phyloP scores from a whole-genome alignment of 2,329 filamentous ascomycete species.

The Cryphonectria naterciae region DNA sequence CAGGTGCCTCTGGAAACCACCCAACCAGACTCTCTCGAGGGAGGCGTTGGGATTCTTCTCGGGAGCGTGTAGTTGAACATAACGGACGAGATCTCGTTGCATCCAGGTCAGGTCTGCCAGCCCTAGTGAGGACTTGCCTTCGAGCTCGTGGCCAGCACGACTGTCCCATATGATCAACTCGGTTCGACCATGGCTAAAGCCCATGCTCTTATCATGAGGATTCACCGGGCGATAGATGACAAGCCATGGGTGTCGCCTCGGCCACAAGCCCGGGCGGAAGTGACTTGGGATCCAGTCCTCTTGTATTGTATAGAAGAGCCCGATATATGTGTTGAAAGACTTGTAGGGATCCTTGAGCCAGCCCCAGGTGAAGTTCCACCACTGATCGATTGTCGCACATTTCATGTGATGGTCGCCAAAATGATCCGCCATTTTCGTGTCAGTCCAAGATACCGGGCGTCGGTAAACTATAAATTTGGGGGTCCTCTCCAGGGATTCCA shows the following conservation, averaged over 20 bases:
- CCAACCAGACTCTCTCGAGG: constrained; percentile 52
- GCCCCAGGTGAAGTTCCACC: constrained; percentile 39
- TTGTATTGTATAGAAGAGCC: constrained; percentile 56
- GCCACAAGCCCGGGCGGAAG: constrained; percentile 30
- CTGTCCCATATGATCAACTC: constrained; percentile 63
- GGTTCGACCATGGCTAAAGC: constrained; percentile 31
- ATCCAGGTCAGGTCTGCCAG: constrained; percentile 47
- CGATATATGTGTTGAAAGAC: constrained; percentile 44
- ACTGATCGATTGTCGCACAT: constrained; percentile 41
- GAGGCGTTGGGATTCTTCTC: constrained; percentile 39
- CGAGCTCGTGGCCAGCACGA: constrained; percentile 36
- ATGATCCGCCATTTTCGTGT: constrained; percentile 45
- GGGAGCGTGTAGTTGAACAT: constrained; percentile 39
- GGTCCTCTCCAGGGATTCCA: constrained; percentile 22
- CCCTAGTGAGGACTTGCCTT: constrained; percentile 28
- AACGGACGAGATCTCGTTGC: constrained; percentile 50
- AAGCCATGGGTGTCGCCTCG: constrained; percentile 54
- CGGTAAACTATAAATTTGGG: constrained; percentile 40
- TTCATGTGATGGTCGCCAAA: constrained; percentile 36
- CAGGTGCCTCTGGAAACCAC: constrained; percentile 39
- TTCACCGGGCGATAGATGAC: constrained; percentile 50
- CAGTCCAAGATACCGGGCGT: constrained; percentile 47
- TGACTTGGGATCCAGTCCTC: constrained; percentile 40
- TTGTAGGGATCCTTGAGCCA: constrained; percentile 30
- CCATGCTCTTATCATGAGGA: constrained; percentile 35